Evolutionary conservation across 2,329 filamentous ascomycete genomes (phyloP).

Genomic region (Phaeoacremonium minimum): DNA sequence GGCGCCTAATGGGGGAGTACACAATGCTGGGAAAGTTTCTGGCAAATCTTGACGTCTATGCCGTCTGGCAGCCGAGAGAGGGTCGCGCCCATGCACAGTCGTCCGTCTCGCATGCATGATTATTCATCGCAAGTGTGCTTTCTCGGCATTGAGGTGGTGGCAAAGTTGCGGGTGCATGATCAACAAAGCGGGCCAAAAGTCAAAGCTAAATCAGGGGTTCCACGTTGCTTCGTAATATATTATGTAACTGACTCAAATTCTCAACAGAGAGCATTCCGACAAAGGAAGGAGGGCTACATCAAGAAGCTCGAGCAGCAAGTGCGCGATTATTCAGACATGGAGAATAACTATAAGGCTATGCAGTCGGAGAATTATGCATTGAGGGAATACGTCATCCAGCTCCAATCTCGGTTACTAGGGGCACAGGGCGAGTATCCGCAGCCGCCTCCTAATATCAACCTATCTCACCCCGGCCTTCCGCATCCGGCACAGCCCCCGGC

Average conservation of each 20-base stretch:
- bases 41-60: too few relatives aligned
- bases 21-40: too few relatives aligned
- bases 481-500: slow-evolving; percentile 19
- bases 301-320: slow-evolving; percentile 96
- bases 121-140: too few relatives aligned
- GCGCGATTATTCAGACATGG: slow-evolving; percentile 71
- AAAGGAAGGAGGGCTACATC: slow-evolving; percentile 97
- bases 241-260: slow-evolving; percentile 21
- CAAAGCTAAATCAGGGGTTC: too few relatives aligned
- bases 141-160: too few relatives aligned
- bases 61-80: too few relatives aligned
- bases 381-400: slow-evolving; percentile 85
- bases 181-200: too few relatives aligned
- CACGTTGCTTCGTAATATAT: too few relatives aligned
- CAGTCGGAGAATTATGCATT: slow-evolving; percentile 87
- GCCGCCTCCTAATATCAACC: slow-evolving; percentile 74
- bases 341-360: slow-evolving; percentile 72
- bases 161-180: too few relatives aligned
- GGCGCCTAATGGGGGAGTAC: too few relatives aligned
- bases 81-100: too few relatives aligned
- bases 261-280: slow-evolving; percentile 83
- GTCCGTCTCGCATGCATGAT: too few relatives aligned
- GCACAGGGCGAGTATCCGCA: slow-evolving; percentile 79
- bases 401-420: slow-evolving; percentile 84
- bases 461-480: slow-evolving; percentile 57